These are phyloP conservation scores for Gloeophyllum trabeum DNA, from an alignment of 768 basidiomycete genomes.

Conservation along the genomic window DNA sequence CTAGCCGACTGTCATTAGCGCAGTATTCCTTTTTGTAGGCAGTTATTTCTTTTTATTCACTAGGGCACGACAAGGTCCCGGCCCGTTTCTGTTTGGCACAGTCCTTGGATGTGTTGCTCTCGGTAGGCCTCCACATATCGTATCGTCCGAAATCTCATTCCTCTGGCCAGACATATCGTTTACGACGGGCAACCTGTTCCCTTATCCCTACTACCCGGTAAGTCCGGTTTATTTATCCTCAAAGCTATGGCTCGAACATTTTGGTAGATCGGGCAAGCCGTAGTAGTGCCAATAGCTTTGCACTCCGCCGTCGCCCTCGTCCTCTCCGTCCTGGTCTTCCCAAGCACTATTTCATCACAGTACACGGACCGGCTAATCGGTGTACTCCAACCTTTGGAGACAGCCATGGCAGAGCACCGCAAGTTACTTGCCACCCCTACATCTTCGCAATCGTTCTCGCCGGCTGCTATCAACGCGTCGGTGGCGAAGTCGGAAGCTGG, in stretches of 20 bases:
- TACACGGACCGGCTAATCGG: conserved; percentile 39
- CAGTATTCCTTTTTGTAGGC: conserved; percentile 54
- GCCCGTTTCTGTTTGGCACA: conserved; percentile 46
- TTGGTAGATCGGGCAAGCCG: conserved; percentile 32
- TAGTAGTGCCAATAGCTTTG: conserved; percentile 47
- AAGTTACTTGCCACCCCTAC: conserved; percentile 31
- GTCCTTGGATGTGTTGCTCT: conserved; percentile 51
- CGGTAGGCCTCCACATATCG: conserved; percentile 23
- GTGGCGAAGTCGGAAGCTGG: conserved; percentile 30
- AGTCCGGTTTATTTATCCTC: conserved; percentile 6
- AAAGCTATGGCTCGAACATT: neutral
- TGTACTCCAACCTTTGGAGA: conserved; percentile 36
- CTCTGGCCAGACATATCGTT: conserved; percentile 38
- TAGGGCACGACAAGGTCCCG: conserved; percentile 48
- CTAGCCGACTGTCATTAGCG: conserved; percentile 48
- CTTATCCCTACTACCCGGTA: conserved; percentile 51
- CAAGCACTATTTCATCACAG: conserved; percentile 45
- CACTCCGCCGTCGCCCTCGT: conserved; percentile 48
- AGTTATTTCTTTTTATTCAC: conserved; percentile 45
- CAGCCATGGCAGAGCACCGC: conserved; percentile 33
- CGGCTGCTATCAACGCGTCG: conserved; percentile 22
- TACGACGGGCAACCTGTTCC: conserved; percentile 47
- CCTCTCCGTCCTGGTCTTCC: conserved; percentile 46
- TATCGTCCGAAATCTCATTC: neutral
- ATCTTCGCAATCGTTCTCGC: conserved; percentile 27